Evolutionary conservation across 257 asterid genomes (phyloP), one percentile per base, ranked within the genome.

Genomic region (Eucommia ulmoides): DNA sequence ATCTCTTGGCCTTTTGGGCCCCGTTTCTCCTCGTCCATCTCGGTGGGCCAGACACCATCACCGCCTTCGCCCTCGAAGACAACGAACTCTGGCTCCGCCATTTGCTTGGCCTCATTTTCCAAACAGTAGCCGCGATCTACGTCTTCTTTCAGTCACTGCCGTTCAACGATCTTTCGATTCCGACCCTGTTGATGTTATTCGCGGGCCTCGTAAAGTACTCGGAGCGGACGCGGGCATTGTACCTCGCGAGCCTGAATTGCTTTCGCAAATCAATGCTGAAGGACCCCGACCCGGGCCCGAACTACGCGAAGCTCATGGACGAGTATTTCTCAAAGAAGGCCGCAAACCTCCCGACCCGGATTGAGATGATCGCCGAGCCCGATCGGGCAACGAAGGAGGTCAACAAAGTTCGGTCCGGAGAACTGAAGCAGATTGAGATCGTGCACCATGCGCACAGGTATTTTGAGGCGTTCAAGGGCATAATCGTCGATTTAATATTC

Each of bases 401-500:
- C 24, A 22, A 49, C 12, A 19, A 21, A 59, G 76, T 64, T 26
- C 61, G 66, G 8, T 21, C 11, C 25, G 74, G 71, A 5, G 3
- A 0, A 1, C 22, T 74, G 48, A 33, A 8, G 0, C 49, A 49
- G n/a, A 0, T 5, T 2, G 7, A 84, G 18, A 58, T 64, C 0
- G 65, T 71, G 35, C 65, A 59, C 17, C 41, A 71, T 16, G 91
- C 76, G 8, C 21, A 66, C 50, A 50, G 29, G 1, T 64, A 53
- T 61, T 80, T 65, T 64, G 19, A 61, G 11, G 68, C 53, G 3
- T 80, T 80, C 69, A 77, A 72, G 46, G 91, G 91, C 1, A 72
- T 80, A 15, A 52, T 76, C 11, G 84, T 80, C 8, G 82, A 80
- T 51, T 69, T 68, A 59, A 64, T 71, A 1, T 68, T 74, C 60